Evolutionary conservation across 768 basidiomycete genomes (phyloP).

Genomic region (Candolleomyces aberdarensis): DNA sequence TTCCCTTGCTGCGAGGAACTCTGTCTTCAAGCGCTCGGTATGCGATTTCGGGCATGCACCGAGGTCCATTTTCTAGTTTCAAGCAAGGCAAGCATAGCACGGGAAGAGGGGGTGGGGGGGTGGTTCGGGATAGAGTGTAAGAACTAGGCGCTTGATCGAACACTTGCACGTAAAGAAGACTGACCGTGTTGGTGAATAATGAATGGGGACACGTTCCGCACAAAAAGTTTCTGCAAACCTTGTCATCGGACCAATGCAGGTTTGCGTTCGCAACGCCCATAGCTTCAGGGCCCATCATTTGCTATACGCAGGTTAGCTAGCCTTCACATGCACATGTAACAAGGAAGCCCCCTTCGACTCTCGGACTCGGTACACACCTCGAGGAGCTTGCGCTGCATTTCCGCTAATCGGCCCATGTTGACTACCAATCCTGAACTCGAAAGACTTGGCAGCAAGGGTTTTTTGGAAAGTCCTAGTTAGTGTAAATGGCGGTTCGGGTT

Average conservation of each 20-base stretch:
- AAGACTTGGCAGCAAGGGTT: not conserved
- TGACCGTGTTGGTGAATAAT: constrained; percentile 94
- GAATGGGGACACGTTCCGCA: constrained; percentile 99
- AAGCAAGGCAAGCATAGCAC: constrained; percentile 9
- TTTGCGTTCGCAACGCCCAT: constrained; percentile 96
- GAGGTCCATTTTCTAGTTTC: constrained; percentile 93
- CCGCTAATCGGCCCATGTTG: constrained; percentile 90
- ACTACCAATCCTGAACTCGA: not conserved
- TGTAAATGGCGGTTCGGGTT: constrained; percentile 8
- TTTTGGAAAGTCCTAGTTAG: not conserved
- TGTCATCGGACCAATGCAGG: constrained; percentile 91
- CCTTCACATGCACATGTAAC: constrained; percentile 20
- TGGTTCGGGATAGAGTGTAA: no score
- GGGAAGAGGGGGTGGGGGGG: not conserved
- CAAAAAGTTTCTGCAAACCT: constrained; percentile 97
- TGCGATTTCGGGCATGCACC: constrained; percentile 97
- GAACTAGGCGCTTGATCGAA: no score
- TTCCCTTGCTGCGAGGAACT: constrained; percentile 79
- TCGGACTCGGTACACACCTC: constrained; percentile 29
- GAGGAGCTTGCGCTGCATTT: constrained; percentile 94
- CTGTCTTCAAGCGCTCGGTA: constrained; percentile 88
- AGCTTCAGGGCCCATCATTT: constrained; percentile 99
- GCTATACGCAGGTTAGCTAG: constrained; percentile 44
- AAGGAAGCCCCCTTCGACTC: not conserved
- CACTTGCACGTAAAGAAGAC: constrained; percentile 23